These are phyloP conservation scores for Hibiscus mutabilis DNA, from an alignment of 345 rosid genomes.

Conservation along the genomic window DNA sequence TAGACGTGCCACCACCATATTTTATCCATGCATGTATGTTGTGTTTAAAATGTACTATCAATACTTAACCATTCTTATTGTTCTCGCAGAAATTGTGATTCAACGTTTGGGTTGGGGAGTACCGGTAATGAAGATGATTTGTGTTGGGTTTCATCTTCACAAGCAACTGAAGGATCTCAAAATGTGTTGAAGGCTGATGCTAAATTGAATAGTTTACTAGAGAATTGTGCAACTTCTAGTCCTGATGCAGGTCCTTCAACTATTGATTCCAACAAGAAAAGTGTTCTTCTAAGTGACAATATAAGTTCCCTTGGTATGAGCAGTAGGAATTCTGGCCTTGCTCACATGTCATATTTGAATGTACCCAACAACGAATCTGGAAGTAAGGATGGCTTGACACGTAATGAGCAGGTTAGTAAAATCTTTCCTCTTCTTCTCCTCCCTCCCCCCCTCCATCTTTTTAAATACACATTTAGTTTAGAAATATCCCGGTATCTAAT, in stretches of 20 bases:
- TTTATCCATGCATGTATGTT: neutral
- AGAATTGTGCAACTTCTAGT: slow-evolving; percentile 29
- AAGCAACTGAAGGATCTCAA: slow-evolving; percentile 46
- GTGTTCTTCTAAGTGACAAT: slow-evolving; percentile 23
- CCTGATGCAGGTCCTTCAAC: slow-evolving; percentile 31
- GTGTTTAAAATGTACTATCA: neutral
- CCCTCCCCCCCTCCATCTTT: neutral
- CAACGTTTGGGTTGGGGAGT: slow-evolving; percentile 63
- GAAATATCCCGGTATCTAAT: neutral
- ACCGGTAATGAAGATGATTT: slow-evolving; percentile 57
- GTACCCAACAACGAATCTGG: slow-evolving; percentile 30
- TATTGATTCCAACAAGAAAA: slow-evolving; percentile 29
- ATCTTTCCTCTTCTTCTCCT: neutral
- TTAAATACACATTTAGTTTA: neutral
- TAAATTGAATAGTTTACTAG: slow-evolving; percentile 32
- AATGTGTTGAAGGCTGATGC: slow-evolving; percentile 36
- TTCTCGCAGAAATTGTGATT: slow-evolving; percentile 68
- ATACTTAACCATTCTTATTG: slow-evolving; percentile 1
- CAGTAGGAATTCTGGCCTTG: slow-evolving; percentile 24
- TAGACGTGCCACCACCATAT: neutral
- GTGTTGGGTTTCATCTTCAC: slow-evolving; percentile 64
- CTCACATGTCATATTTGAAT: slow-evolving; percentile 21
- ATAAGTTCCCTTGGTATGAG: slow-evolving; percentile 22
- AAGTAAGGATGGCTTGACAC: slow-evolving; percentile 32
- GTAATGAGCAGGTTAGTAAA: slow-evolving; percentile 44